Conservation (phyloP, 345 rosid genomes). For the Hevea brasiliensis region DNA sequence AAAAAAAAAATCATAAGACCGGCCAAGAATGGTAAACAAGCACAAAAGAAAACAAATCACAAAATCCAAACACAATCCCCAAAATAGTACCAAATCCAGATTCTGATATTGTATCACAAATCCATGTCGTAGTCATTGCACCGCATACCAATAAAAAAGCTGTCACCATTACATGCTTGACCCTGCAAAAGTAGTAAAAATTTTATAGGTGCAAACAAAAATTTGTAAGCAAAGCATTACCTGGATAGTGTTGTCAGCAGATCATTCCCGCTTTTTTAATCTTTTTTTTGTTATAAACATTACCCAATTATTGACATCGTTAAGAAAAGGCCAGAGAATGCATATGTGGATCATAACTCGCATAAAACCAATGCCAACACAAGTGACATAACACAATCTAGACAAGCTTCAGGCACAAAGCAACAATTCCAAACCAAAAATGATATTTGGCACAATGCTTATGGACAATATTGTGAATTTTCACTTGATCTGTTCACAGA, state of each 20-base stretch:
- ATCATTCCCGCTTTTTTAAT: too few relatives aligned
- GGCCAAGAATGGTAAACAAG: conserved; percentile 9
- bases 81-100: conserved; percentile 82
- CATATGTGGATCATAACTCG: neutral
- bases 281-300: too few relatives aligned
- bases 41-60: neutral
- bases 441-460: neutral
- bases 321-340: neutral
- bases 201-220: neutral
- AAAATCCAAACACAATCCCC: neutral
- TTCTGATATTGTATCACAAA: conserved; percentile 87
- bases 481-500: neutral
- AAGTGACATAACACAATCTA: neutral
- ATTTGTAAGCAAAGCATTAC: conserved; percentile 9
- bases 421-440: conserved; percentile 1
- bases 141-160: conserved; percentile 79
- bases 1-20: neutral
- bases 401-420: neutral
- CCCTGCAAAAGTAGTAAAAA: conserved; percentile 44
- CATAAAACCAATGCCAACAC: neutral
- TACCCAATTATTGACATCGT: neutral
- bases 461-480: neutral
- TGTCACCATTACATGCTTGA: conserved; percentile 83
- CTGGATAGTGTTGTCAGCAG: neutral
- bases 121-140: conserved; percentile 95